Evolutionary conservation across 768 basidiomycete species (phyloP).

Genomic region (Pulveroboletus sp.): DNA sequence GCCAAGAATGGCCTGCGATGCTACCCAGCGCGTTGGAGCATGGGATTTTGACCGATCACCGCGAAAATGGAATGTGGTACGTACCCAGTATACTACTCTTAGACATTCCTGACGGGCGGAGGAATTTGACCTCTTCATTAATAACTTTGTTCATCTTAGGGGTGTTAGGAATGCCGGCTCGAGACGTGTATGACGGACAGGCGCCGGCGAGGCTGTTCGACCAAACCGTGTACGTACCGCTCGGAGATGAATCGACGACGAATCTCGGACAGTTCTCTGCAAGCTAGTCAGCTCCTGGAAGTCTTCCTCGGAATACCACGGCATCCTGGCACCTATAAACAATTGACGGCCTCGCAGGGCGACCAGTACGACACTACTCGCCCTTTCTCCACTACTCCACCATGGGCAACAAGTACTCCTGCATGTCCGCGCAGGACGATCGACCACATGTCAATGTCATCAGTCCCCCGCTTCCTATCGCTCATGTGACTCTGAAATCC

Average conservation of each 20-base stretch:
- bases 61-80: background rate
- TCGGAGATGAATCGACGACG: background rate
- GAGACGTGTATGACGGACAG: background rate
- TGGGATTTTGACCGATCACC: background rate
- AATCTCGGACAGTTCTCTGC: background rate
- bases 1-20: background rate
- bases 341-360: background rate
- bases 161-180: background rate
- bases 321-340: constrained; percentile 16
- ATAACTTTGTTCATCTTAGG: background rate
- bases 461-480: constrained; percentile 11
- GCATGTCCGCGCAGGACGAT: constrained; percentile 9
- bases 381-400: background rate
- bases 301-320: background rate
- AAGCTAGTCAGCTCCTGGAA: too few relatives aligned
- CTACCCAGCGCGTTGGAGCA: background rate
- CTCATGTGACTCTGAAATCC: constrained; percentile 41
- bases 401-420: constrained; percentile 34
- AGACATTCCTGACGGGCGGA: background rate
- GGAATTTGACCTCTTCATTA: background rate
- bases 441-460: constrained; percentile 4
- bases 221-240: background rate
- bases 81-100: background rate
- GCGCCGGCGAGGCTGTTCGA: constrained; percentile 3
- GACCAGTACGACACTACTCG: background rate